Evolutionary conservation across 306 rosid species (phyloP), one percentile per base, ranked within the genome.

Genomic region (Citrullus amarus): DNA sequence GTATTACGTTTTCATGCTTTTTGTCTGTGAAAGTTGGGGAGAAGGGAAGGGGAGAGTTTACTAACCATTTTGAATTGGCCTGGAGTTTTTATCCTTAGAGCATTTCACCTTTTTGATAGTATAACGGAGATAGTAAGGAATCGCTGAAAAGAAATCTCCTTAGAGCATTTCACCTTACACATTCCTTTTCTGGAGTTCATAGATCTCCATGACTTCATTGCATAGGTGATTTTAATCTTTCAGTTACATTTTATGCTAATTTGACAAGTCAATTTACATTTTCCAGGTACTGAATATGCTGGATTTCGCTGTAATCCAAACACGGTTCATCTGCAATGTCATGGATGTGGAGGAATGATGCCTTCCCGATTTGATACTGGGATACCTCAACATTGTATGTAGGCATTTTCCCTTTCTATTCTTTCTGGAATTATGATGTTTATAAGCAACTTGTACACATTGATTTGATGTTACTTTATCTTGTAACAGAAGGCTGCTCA

Each of bases 281-380:
- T 76, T 44, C 51, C 85, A 92, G 97, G 81, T 68, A 73, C 88
- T 77, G 91, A 83, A 83, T 80, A 73, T 82, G 95, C 87, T 71
- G 93, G 89, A 43, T 92, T 87, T 81, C 85, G 41, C 57, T 92
- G 98, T 90, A 82, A 85, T 76, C 80, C 20, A 15, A 86, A 66
- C 82, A 90, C 93, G 16, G 75, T 83, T 71, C 98, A 94, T 88
- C 85, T 94, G 51, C 97, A 88, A 87, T 94, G 98, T 81, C 92
- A 92, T 69, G 93, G 85, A 74, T 94, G 98, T 78, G 93, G 97
- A 86, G 98, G 96, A 87, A 87, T 90, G 96, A 94, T 94, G 98
- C 97, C 98, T 75, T 90, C 90, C 57, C 91, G 91, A n/a, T 54
- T 82, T 76, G 81, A 70, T 76, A 69, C 25, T 60, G 69, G 65